Evolutionary conservation across 1,284 basidiomycete genomes (phyloP).

Genomic region (Ganoderma boninense): DNA sequence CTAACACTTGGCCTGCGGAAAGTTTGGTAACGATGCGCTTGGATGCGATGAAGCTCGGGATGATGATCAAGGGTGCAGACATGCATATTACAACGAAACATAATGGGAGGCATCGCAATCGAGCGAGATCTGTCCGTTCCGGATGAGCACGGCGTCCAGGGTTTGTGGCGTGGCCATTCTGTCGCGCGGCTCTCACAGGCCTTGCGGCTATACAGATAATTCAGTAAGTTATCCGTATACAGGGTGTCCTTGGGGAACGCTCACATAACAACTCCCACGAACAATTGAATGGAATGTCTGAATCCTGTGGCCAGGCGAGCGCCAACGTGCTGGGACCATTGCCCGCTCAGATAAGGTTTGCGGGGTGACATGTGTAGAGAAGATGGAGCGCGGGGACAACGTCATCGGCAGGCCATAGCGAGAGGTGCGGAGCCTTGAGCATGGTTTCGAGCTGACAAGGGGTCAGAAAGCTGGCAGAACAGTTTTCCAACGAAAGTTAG

Average conservation of each 20-base stretch:
- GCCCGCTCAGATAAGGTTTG: background rate
- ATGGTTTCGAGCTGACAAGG: background rate
- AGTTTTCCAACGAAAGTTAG: background rate
- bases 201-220: background rate
- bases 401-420: background rate
- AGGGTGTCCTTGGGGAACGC: background rate
- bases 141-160: background rate
- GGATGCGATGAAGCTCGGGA: background rate
- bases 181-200: background rate
- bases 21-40: background rate
- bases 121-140: background rate
- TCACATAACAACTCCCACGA: background rate
- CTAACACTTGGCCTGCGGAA: background rate
- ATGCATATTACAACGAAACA: background rate
- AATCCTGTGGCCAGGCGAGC: background rate
- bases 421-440: background rate
- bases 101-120: background rate
- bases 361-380: background rate
- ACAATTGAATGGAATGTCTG: background rate
- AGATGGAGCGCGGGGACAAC: background rate
- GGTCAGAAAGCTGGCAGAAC: background rate
- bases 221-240: background rate
- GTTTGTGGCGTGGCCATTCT: background rate
- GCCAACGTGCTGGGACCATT: background rate
- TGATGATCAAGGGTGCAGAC: background rate